Base-by-base conservation (phyloP, 2,329 filamentous ascomycete genomes). In the Diplocarpon rosae region DNA sequence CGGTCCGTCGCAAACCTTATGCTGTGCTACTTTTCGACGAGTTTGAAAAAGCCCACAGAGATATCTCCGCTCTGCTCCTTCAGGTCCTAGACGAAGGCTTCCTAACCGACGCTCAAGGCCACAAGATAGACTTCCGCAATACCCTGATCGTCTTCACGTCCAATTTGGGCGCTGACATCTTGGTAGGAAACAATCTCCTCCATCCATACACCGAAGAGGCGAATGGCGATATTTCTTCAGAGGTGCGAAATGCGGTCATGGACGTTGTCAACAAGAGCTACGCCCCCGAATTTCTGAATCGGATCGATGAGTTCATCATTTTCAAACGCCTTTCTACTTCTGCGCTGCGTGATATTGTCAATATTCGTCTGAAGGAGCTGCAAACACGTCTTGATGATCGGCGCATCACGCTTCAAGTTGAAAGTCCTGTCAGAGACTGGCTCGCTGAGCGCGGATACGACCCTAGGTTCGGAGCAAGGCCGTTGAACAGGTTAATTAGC, bases 81-180 rank as follows among this genome's bases (percentile, higher is more conserved):
- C 92, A 96, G 64, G 90, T 96, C 0, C 76, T 98, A 0, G 92
- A 96, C 60, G 92, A 96, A 63, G 92, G 92, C 2, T 95, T 92
- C 68, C 74, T 98, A 39, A 96, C 90, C 0, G 92, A 96, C 61
- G 80, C 87, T 0, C 90, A 96, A 66, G 92, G 92, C 28, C 89
- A 95, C 69, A 95, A 92, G 65, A 83, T 98, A 48, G 92, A 96
- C 62, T 96, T 96, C 71, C 76, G 85, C 49, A 96, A 95, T 65
- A 95, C 90, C 7, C 84, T 96, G 58, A 95, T 96, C 54, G 90
- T 96, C 2, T 74, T 98, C 45, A 96, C 92, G 0, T 95, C 88
- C 31, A 98, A 98, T 62, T 75, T 98, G 1, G 92, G 92, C 32
- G 89, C 92, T 12, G 79, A 95, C 45, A 90, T 94, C 39, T 80